Percentiles rank a stretch among this genome's conserved stretches.
phyloP scores from a whole-genome alignment of 1,284 basidiomycete species.

The Rhodotorula sp. region DNA sequence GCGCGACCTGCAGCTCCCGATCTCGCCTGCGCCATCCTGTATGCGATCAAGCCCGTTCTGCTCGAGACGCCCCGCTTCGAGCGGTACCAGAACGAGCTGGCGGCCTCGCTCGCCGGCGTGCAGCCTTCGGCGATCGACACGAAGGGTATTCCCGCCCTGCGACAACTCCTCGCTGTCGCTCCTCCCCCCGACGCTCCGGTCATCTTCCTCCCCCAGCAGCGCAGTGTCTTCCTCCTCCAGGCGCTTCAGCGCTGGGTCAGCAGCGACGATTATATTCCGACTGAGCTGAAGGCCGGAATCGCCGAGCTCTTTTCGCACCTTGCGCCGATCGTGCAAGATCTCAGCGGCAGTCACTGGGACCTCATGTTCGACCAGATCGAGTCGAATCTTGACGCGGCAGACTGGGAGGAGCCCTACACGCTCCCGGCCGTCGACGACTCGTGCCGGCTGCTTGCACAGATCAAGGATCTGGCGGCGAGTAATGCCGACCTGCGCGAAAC shows the following conservation, averaged over 20 bases:
- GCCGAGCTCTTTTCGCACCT: constrained; percentile 73
- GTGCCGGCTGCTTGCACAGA: constrained; percentile 65
- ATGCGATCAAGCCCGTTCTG: constrained; percentile 63
- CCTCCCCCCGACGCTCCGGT: constrained; percentile 76
- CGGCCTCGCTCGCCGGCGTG: constrained; percentile 73
- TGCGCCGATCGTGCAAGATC: constrained; percentile 82
- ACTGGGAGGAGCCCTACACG: constrained; percentile 62
- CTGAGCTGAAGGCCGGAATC: constrained; percentile 74
- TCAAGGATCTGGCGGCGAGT: constrained; percentile 69
- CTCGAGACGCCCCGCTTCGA: constrained; percentile 73
- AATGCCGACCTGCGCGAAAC: constrained; percentile 71
- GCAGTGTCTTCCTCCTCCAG: constrained; percentile 87
- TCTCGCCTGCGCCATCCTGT: constrained; percentile 65
- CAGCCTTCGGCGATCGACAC: constrained; percentile 64
- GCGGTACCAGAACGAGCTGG: constrained; percentile 85
- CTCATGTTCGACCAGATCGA: constrained; percentile 88
- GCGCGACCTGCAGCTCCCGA: constrained; percentile 61
- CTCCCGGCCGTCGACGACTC: constrained; percentile 69
- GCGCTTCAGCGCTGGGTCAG: constrained; percentile 80
- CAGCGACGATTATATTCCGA: constrained; percentile 65
- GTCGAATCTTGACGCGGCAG: constrained; percentile 78
- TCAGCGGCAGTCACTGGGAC: constrained; percentile 87
- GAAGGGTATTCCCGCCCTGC: constrained; percentile 69
- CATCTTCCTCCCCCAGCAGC: constrained; percentile 80
- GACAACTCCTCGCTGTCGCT: constrained; percentile 71